phyloP scores from a whole-genome alignment of 75 land plant genomes.

The Pinus taeda region DNA sequence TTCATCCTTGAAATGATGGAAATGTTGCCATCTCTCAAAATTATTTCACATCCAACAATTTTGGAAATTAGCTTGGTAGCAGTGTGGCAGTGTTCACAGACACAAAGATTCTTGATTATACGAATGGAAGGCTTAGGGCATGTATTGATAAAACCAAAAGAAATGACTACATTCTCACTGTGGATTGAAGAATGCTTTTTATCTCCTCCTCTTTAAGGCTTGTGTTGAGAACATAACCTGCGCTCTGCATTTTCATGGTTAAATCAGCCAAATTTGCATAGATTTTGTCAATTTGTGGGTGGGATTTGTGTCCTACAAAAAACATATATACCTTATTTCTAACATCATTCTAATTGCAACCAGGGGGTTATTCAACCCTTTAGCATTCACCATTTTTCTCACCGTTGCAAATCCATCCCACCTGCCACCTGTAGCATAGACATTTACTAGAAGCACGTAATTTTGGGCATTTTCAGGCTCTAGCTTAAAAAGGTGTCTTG shows the following conservation, averaged over 20 bases:
- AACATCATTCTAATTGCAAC: conserved; percentile 11
- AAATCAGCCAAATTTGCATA: background rate
- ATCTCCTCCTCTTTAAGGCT: background rate
- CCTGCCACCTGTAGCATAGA: too few relatives aligned
- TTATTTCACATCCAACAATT: conserved; percentile 15
- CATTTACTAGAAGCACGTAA: too few relatives aligned
- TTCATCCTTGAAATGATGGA: conserved; percentile 32
- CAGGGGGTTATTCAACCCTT: background rate
- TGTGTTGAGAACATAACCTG: conserved; percentile 3
- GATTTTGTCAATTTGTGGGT: conserved; percentile 3
- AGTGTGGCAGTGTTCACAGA: conserved; percentile 28
- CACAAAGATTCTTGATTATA: conserved; percentile 22
- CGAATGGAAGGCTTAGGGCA: conserved; percentile 14
- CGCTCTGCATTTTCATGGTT: background rate
- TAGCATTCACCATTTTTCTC: too few relatives aligned
- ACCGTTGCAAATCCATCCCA: too few relatives aligned
- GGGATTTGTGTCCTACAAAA: conserved; percentile 5
- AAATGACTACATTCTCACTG: conserved; percentile 4
- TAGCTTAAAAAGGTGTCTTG: background rate
- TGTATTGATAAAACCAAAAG: conserved; percentile 15
- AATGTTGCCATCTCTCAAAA: conserved; percentile 17
- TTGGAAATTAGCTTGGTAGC: conserved; percentile 19
- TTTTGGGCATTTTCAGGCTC: too few relatives aligned
- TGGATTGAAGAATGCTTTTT: background rate
- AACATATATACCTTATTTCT: conserved; percentile 8